Conservation (phyloP, 495 filamentous ascomycete species). For the Oleoguttula mirabilis region DNA sequence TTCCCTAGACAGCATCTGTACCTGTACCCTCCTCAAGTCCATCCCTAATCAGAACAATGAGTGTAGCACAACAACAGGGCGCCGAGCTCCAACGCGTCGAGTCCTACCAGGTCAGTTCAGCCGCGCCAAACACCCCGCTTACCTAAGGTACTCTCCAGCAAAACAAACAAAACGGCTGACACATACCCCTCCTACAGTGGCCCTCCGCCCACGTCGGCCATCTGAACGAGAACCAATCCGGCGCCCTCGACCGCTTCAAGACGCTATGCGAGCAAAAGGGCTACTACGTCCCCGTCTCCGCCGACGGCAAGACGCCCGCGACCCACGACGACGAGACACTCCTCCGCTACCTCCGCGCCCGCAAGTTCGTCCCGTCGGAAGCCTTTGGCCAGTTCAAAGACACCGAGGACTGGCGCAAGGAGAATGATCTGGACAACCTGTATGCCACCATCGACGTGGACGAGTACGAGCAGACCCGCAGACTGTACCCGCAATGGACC, state of each 20-base stretch:
- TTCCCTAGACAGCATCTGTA: too few species aligned
- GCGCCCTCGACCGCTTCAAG: slow-evolving; percentile 57
- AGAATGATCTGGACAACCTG: slow-evolving; percentile 44
- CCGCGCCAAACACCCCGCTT: too few species aligned
- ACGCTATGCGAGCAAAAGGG: slow-evolving; percentile 47
- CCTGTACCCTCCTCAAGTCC: too few species aligned
- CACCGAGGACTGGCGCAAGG: slow-evolving; percentile 75
- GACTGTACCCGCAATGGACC: slow-evolving; percentile 89
- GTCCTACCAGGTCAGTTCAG: too few species aligned
- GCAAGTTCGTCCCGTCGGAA: slow-evolving; percentile 57
- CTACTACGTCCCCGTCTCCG: slow-evolving; percentile 46
- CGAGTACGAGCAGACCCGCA: slow-evolving; percentile 65
- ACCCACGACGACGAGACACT: slow-evolving; percentile 74
- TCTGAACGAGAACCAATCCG: slow-evolving; percentile 54
- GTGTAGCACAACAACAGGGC: too few species aligned
- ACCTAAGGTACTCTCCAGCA: too few species aligned
- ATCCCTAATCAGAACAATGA: too few species aligned
- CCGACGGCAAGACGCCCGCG: slow-evolving; percentile 32
- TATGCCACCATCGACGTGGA: slow-evolving; percentile 48
- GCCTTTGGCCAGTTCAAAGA: slow-evolving; percentile 78
- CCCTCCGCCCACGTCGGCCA: slow-evolving; percentile 60
- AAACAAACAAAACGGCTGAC: too few species aligned
- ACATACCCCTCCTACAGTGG: too few species aligned
- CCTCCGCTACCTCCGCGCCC: slow-evolving; percentile 68
- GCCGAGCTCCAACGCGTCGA: too few species aligned